These are phyloP conservation scores for Antrodiella citrinella DNA, from an alignment of 768 basidiomycete species.

Conservation along the genomic window DNA sequence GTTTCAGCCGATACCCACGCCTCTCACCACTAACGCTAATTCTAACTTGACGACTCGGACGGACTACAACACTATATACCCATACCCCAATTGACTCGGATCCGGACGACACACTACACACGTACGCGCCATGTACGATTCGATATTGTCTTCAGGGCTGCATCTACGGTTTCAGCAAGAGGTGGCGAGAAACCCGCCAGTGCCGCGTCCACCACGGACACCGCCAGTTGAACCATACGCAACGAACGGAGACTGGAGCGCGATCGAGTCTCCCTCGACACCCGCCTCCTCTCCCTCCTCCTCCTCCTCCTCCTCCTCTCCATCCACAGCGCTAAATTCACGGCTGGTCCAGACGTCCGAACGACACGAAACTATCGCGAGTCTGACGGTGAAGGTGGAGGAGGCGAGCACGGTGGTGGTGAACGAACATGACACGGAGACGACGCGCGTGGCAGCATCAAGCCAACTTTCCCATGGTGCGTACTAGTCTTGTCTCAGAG, in stretches of 20 bases:
- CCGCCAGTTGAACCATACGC: not conserved
- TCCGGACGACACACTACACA: not conserved
- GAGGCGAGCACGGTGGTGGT: not conserved
- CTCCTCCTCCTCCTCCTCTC: not conserved
- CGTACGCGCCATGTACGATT: not conserved
- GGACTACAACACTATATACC: not conserved
- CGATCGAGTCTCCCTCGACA: not conserved
- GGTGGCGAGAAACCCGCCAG: not conserved
- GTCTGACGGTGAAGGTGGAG: not conserved
- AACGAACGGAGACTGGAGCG: not conserved
- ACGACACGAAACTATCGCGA: too few species aligned
- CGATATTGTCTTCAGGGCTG: not conserved
- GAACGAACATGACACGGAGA: not conserved
- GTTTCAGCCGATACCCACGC: not conserved
- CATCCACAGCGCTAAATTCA: not conserved
- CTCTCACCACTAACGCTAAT: not conserved
- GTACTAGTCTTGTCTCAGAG: not conserved
- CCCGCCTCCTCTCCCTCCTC: not conserved
- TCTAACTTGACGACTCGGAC: not conserved
- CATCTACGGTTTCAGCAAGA: not conserved
- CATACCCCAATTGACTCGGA: not conserved
- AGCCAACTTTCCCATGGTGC: not conserved
- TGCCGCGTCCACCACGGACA: not conserved
- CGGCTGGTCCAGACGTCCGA: not conserved
- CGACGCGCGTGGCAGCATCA: not conserved